These are phyloP conservation scores for Sporothrix luriei DNA, from an alignment of 2,329 filamentous ascomycete species.

Conservation along the genomic window DNA sequence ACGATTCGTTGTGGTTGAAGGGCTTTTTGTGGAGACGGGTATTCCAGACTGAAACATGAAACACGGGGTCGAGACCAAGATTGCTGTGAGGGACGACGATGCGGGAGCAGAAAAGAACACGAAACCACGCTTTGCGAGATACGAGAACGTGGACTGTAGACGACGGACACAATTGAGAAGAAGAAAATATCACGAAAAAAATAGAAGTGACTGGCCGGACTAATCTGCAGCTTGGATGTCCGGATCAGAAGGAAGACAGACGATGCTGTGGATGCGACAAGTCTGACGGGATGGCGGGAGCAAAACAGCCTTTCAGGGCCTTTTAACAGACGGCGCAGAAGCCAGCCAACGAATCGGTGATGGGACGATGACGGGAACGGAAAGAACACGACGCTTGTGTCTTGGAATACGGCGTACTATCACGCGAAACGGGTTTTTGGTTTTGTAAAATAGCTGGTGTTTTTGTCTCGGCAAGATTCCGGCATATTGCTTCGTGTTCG, in stretches of 20 bases:
- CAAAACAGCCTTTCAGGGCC: not conserved
- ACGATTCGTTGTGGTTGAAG: not conserved
- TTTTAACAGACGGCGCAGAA: not conserved
- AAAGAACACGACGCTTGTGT: not conserved
- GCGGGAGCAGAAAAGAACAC: not conserved
- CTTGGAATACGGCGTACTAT: not conserved
- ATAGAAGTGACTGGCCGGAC: not conserved
- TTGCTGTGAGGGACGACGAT: not conserved
- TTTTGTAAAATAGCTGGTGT: not conserved
- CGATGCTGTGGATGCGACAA: not conserved
- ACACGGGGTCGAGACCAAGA: constrained; percentile 21
- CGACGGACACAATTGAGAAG: not conserved
- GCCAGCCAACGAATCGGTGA: not conserved
- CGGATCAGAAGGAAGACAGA: not conserved
- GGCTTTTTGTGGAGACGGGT: not conserved
- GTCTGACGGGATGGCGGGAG: no score
- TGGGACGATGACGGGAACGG: not conserved
- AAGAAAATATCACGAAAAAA: not conserved
- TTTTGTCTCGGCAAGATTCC: constrained; percentile 11
- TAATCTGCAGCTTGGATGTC: not conserved
- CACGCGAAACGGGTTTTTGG: not conserved
- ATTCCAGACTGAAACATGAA: constrained; percentile 26
- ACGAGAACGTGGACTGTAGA: not conserved
- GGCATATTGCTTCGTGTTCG: not conserved
- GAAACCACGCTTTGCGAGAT: not conserved